Evolutionary conservation across 345 rosid genomes (phyloP), one percentile per base, ranked within the genome.

Genomic region (Citropsis articulata): DNA sequence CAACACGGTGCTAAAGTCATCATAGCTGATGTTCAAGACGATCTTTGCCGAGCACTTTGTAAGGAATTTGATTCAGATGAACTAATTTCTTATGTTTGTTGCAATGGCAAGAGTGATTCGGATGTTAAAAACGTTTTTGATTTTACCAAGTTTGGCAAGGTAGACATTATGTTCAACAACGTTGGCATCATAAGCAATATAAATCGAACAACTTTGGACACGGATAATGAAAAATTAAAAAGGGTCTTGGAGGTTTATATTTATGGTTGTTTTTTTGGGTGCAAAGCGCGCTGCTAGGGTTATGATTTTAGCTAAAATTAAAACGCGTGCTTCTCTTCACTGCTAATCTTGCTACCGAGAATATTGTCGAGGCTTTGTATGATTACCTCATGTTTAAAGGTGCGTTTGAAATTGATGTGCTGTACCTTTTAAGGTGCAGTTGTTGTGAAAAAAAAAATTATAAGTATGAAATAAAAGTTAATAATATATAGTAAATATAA

Each of bases 101-200:
- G 74, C 59, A 73, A 68, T 21, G 59, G 56, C 7, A 45, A 25
- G 1, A 53, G 13, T 21, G 84, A 81, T 30, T 28, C 55, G 2
- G 75, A 81, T 2, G 80, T 81, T 13, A 25, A 66, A 73, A 59
- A 50, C 0, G 75, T 70, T 1, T 78, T 81, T 24, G 42, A 77
- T 62, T 6, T 48, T 21, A 57, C 78, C 25, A 62, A 59, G 27
- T 22, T 45, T 36, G 81, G 78, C 27, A 81, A 72, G 31, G 80
- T 72, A 1, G 78, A 81, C 73, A 72, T 77, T 7, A 72, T 80
- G 76, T 76, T 70, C 80, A 81, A 73, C 66, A 81, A 81, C 14
- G 78, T 75, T 0, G 81, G 81, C 35, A 68, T 77, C 24, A 7
- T 14, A 3, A 48, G 19, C 5, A 48, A 48, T 13, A 48, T 13